Evolutionary conservation across 768 basidiomycete genomes (phyloP), one percentile per base, ranked within the genome.

Genomic region (Pleurotus tuber-regium): DNA sequence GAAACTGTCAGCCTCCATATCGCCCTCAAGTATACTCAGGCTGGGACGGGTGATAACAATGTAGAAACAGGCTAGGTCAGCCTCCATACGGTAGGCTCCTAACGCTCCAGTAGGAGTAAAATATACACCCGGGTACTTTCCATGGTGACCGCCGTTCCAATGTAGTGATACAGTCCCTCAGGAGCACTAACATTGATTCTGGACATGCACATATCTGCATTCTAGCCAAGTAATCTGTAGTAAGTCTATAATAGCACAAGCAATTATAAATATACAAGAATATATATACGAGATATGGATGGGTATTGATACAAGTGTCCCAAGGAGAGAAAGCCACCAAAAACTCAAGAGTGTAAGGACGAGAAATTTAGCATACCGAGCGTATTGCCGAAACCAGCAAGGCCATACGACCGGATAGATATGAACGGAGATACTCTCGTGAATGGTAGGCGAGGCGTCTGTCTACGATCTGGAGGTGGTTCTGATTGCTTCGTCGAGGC

Each of bases 381-480:
- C 3, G 87, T 89, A 64, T 92, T 91, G 35, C 89, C 89, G 61
- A 90, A 89, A 12, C 89, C 88, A 54, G 84, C 86, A 8, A 89
- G 61, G 54, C 75, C 81, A 59, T 76, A 70, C 12, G 77, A 73
- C 26, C 77, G 64, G 18, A 73, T 64, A 44, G 74, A 70, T 23
- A 81, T 59, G 54, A 87, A 74, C 25, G 86, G 78, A 2, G 82
- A 78, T 8, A 88, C 83, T 18, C 86, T 77, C n/a, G 89, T 91
- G 63, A 90, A 90, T n/a, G 89, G 87, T 55, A 91, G 70, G 43
- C 84, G 77, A 46, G 87, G 80, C 36, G 78, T 60, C 35, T 9
- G 61, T 55, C 18, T n/a, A 31, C 30, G 55, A 51, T 26, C 57
- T 56, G 14, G 60, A 59, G 26, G 65, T 58, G 18, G 54, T 50